Percentiles rank a stretch among this genome's conserved stretches.
Conservation (phyloP, 1,139 yeast genomes). For the Yamadazyma friedrichii region DNA sequence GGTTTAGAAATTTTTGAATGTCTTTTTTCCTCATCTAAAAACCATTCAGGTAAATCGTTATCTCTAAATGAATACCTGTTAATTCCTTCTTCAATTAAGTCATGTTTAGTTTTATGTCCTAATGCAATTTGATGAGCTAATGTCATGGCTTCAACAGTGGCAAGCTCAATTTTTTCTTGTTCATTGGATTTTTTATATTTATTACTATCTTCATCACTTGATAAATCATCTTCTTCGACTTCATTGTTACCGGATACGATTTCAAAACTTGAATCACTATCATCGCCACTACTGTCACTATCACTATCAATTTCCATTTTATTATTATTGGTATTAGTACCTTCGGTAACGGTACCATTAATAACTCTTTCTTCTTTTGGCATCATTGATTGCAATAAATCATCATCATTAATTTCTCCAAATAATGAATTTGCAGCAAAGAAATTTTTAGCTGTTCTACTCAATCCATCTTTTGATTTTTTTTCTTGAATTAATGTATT, state of each 20-base stretch:
- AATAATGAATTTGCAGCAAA: conserved; percentile 78
- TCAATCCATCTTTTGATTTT: conserved; percentile 53
- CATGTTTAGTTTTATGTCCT: conserved; percentile 81
- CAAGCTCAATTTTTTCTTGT: conserved; percentile 69
- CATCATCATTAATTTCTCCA: conserved; percentile 55
- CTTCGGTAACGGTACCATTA: background rate
- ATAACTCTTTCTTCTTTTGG: conserved; percentile 11
- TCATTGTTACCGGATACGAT: conserved; percentile 47
- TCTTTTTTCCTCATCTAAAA: conserved; percentile 82
- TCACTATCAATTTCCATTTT: conserved; percentile 16
- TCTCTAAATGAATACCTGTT: conserved; percentile 92
- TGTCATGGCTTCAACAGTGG: conserved; percentile 97
- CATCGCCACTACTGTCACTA: conserved; percentile 10
- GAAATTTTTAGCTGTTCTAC: conserved; percentile 70
- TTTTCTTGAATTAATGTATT: conserved; percentile 58
- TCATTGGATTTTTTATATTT: conserved; percentile 39
- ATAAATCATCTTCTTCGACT: conserved; percentile 37
- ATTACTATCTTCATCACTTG: conserved; percentile 42
- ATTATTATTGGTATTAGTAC: conserved; percentile 8
- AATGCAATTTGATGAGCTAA: conserved; percentile 93
- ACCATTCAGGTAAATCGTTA: conserved; percentile 92
- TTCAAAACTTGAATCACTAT: conserved; percentile 44
- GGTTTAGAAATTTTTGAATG: conserved; percentile 89
- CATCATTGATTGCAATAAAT: conserved; percentile 29
- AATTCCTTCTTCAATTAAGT: conserved; percentile 85